Percentiles rank a stretch among this genome's conserved stretches.
Conservation (phyloP, 2,329 filamentous ascomycete species). For the Furcasterigmium sp. region DNA sequence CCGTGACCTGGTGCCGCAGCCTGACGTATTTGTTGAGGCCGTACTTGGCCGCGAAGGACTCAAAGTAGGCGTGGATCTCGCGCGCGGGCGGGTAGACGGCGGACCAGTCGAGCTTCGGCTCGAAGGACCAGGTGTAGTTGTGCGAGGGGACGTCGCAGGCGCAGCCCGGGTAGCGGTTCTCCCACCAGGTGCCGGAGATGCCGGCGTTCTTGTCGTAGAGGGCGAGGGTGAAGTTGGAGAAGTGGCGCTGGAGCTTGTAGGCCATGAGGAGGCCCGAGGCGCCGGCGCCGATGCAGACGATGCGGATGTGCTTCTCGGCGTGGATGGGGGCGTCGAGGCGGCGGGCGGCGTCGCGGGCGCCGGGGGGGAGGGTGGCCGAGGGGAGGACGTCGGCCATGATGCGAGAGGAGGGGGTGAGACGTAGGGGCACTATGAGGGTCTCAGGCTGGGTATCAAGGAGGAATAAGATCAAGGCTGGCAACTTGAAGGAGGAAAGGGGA, state of each 20-base stretch:
- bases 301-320: constrained; percentile 6
- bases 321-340: constrained; percentile 7
- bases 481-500: too few species aligned
- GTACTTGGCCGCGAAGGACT: constrained; percentile 32
- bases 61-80: constrained; percentile 42
- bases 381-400: constrained; percentile 6
- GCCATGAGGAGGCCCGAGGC: constrained; percentile 40
- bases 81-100: constrained; percentile 33
- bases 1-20: constrained; percentile 16
- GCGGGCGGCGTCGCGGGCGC: constrained; percentile 2
- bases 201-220: constrained; percentile 50
- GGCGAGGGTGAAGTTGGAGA: constrained; percentile 29
- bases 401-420: neutral
- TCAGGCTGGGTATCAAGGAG: neutral
- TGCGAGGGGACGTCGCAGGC: constrained; percentile 46
- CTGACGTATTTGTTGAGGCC: constrained; percentile 26
- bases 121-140: constrained; percentile 45
- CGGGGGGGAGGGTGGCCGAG: neutral
- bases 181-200: constrained; percentile 50
- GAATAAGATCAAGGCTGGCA: too few species aligned
- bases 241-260: constrained; percentile 40
- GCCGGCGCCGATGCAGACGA: constrained; percentile 42
- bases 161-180: constrained; percentile 41
- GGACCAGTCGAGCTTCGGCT: constrained; percentile 54
- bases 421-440: neutral